A percentile compares a stretch with the other conserved stretches of the same genome.
Conservation (phyloP, 495 filamentous ascomycete genomes). For the Xylaria sp. region DNA sequence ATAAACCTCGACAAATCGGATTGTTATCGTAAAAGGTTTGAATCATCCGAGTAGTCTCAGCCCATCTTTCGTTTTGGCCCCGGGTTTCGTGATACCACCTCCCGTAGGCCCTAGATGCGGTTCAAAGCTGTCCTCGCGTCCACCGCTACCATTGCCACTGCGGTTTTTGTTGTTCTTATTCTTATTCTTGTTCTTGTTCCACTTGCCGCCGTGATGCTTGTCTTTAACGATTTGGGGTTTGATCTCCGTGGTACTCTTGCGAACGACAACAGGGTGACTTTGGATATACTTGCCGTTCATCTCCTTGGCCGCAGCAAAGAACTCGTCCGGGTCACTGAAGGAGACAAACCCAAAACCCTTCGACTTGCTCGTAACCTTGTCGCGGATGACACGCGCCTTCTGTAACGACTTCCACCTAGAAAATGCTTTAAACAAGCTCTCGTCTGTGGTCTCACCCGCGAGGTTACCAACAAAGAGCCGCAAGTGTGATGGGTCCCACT, state of each 20-base stretch:
- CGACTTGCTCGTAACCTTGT: constrained; percentile 94
- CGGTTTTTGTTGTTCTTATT: constrained; percentile 42
- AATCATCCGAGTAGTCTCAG: constrained; percentile 76
- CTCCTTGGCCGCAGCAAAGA: constrained; percentile 91
- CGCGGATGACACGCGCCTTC: constrained; percentile 93
- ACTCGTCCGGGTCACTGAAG: constrained; percentile 94
- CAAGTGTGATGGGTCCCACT: constrained; percentile 96
- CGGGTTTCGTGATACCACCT: constrained; percentile 78
- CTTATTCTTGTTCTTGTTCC: constrained; percentile 38
- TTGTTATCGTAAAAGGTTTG: neutral
- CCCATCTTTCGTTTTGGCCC: constrained; percentile 79
- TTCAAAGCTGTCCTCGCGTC: constrained; percentile 47
- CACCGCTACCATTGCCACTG: constrained; percentile 38
- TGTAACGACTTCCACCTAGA: constrained; percentile 83
- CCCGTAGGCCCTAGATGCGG: constrained; percentile 56
- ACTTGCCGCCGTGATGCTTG: constrained; percentile 44
- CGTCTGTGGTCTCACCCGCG: constrained; percentile 98
- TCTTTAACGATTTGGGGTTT: constrained; percentile 59
- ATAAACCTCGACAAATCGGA: neutral
- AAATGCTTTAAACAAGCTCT: constrained; percentile 93
- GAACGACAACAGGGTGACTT: constrained; percentile 86
- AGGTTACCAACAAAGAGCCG: constrained; percentile 96
- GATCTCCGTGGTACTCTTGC: constrained; percentile 89
- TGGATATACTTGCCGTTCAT: constrained; percentile 99
- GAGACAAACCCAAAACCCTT: constrained; percentile 97